phyloP scores from a whole-genome alignment of 148 eudicot genomes.

The Gaultheria prostrata region DNA sequence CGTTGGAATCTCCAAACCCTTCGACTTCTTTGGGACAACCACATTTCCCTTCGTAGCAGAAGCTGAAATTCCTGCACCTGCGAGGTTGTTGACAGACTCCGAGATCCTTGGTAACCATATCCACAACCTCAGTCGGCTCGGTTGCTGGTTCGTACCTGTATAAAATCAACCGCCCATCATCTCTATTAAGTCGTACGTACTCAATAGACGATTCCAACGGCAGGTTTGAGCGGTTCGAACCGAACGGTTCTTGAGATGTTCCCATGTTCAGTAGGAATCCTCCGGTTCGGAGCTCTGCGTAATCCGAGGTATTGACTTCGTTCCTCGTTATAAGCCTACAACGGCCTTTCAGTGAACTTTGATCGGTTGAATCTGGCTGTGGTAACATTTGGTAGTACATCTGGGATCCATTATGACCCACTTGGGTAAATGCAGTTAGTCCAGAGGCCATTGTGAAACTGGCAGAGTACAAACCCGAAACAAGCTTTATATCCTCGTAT shows the following conservation, averaged over 20 bases:
- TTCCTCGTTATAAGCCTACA: not conserved
- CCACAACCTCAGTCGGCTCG: not conserved
- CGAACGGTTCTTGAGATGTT: not conserved
- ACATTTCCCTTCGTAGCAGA: slow-evolving; percentile 7
- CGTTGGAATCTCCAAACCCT: no score
- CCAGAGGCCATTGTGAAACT: not conserved
- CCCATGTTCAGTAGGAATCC: slow-evolving; percentile 5
- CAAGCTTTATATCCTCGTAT: not conserved
- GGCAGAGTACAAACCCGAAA: slow-evolving; percentile 12
- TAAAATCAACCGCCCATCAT: slow-evolving; percentile 9
- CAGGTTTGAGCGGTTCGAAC: not conserved
- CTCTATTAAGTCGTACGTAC: slow-evolving; percentile 1
- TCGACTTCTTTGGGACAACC: not conserved
- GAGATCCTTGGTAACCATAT: slow-evolving; percentile 9
- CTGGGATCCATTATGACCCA: not conserved
- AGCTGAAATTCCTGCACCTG: not conserved
- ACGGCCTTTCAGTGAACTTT: not conserved
- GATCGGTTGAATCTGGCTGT: not conserved
- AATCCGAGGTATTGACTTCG: not conserved
- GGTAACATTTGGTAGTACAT: slow-evolving; percentile 17
- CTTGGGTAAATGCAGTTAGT: slow-evolving; percentile 2
- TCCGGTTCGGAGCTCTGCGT: slow-evolving; percentile 5
- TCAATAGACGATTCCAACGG: not conserved
- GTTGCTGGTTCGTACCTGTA: not conserved
- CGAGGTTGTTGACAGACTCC: slow-evolving; percentile 19